Percentiles rank a stretch among this genome's conserved stretches.
These are phyloP conservation scores for Debaryomycetaceae sp. DNA, from an alignment of 1,139 yeast species.

Conservation along the genomic window DNA sequence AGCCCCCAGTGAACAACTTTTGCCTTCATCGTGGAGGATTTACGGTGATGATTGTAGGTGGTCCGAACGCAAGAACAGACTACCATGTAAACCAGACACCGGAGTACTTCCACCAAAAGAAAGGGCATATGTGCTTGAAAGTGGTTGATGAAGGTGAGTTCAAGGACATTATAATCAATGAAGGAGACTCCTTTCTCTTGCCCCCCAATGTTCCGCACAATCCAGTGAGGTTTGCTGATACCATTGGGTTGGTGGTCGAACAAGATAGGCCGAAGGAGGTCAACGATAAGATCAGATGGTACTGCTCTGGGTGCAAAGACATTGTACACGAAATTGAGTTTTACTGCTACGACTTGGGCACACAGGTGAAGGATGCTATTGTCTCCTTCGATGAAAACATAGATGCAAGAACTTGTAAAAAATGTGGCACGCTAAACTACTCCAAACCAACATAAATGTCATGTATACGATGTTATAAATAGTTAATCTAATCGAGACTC, in stretches of 20 bases:
- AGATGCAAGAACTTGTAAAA: conserved; percentile 65
- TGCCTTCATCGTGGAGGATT: conserved; percentile 90
- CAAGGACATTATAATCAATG: conserved; percentile 69
- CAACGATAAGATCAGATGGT: conserved; percentile 79
- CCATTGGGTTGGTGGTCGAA: conserved; percentile 92
- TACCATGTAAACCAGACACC: conserved; percentile 94
- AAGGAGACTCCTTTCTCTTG: conserved; percentile 83
- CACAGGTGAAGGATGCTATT: conserved; percentile 86
- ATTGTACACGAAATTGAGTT: conserved; percentile 69
- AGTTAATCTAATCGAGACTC: not conserved
- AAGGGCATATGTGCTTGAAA: conserved; percentile 79
- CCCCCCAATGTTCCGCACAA: conserved; percentile 88
- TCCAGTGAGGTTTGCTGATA: conserved; percentile 81
- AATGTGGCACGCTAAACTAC: conserved; percentile 70
- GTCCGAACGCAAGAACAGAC: conserved; percentile 91
- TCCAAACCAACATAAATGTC: conserved; percentile 47
- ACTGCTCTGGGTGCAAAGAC: conserved; percentile 66
- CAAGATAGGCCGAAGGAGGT: conserved; percentile 79
- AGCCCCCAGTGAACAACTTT: conserved; percentile 91
- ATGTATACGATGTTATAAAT: not conserved
- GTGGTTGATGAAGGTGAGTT: conserved; percentile 81
- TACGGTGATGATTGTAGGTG: conserved; percentile 93
- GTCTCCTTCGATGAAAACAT: conserved; percentile 62
- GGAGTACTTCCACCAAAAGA: conserved; percentile 85
- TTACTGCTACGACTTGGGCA: conserved; percentile 78